These are phyloP conservation scores for Dispira parvispora DNA, from an alignment of 192 early-diverging fungal genomes.

Conservation along the genomic window DNA sequence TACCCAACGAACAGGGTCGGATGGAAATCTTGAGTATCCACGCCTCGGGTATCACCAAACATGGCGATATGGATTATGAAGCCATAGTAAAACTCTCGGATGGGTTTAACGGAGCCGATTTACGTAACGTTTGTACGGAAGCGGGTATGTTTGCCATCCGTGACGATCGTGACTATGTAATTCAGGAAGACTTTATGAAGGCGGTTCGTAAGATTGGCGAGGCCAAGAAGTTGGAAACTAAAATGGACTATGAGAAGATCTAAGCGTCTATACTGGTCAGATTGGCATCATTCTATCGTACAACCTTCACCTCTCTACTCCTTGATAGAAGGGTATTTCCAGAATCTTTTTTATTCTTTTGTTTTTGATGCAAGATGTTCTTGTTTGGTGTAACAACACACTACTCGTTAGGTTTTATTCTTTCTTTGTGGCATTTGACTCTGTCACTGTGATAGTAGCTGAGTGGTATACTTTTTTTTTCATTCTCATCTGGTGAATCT, in stretches of 20 bases:
- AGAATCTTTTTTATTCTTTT: too few species aligned
- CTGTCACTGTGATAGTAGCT: too few species aligned
- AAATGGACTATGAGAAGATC: conserved; percentile 77
- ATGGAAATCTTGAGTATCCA: conserved; percentile 98
- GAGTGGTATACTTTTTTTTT: too few species aligned
- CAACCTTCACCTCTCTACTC: too few species aligned
- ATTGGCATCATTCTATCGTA: not conserved
- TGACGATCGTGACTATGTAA: conserved; percentile 89
- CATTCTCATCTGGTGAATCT: too few species aligned
- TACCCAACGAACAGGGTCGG: conserved; percentile 96
- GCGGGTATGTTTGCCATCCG: conserved; percentile 99
- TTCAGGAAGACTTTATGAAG: conserved; percentile 99
- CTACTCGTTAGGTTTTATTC: too few species aligned
- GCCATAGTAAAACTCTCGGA: conserved; percentile 96
- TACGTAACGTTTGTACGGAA: conserved; percentile 98
- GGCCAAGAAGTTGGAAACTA: conserved; percentile 87
- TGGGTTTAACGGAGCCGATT: conserved; percentile 97
- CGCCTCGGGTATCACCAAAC: conserved; percentile 80
- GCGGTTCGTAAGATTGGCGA: conserved; percentile 97
- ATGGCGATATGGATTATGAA: conserved; percentile 96
- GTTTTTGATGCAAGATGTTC: too few species aligned
- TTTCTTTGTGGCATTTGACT: too few species aligned
- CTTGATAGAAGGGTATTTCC: too few species aligned
- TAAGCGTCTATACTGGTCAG: conserved; percentile 18
- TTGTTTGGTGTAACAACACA: too few species aligned